Evolutionary conservation across 1,139 yeast species (phyloP).

Genomic region (Kodamaea fungicola): DNA sequence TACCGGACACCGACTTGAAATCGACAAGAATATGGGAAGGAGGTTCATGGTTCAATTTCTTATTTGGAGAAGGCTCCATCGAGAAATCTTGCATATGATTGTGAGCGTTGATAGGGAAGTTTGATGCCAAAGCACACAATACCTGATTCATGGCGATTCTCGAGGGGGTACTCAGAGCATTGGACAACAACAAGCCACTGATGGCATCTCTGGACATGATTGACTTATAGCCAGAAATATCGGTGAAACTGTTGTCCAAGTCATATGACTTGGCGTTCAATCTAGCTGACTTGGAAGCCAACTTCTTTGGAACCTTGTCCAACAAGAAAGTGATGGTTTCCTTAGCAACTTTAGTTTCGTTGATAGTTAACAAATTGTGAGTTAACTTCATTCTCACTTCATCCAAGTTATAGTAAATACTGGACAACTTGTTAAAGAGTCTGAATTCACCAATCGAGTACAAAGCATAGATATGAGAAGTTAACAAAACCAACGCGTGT

Average conservation of each 20-base stretch:
- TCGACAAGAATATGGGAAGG: conserved; percentile 82
- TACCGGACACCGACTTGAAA: conserved; percentile 67
- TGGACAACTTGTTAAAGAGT: conserved; percentile 52
- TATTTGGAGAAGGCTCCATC: conserved; percentile 44
- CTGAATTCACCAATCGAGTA: conserved; percentile 69
- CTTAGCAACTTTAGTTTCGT: conserved; percentile 54
- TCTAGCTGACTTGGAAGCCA: conserved; percentile 47
- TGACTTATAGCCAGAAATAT: conserved; percentile 75
- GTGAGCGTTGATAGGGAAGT: conserved; percentile 58
- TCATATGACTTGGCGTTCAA: conserved; percentile 37
- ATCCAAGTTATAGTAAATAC: conserved; percentile 57
- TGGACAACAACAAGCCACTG: conserved; percentile 61
- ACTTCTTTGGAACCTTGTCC: conserved; percentile 64
- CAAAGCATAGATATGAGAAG: conserved; percentile 64
- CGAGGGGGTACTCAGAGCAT: conserved; percentile 45
- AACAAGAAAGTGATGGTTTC: conserved; percentile 61
- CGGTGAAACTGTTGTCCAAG: conserved; percentile 46
- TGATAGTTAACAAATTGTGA: conserved; percentile 54
- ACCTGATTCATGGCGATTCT: conserved; percentile 65
- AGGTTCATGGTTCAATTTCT: conserved; percentile 46
- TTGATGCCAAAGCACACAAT: conserved; percentile 68
- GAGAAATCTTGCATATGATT: conserved; percentile 27
- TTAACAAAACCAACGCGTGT: conserved; percentile 53
- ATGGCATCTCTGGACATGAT: conserved; percentile 59
- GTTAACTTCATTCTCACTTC: conserved; percentile 59